These are phyloP conservation scores for Clavispora santaluciae DNA, from an alignment of 805 yeast species.

Conservation along the genomic window DNA sequence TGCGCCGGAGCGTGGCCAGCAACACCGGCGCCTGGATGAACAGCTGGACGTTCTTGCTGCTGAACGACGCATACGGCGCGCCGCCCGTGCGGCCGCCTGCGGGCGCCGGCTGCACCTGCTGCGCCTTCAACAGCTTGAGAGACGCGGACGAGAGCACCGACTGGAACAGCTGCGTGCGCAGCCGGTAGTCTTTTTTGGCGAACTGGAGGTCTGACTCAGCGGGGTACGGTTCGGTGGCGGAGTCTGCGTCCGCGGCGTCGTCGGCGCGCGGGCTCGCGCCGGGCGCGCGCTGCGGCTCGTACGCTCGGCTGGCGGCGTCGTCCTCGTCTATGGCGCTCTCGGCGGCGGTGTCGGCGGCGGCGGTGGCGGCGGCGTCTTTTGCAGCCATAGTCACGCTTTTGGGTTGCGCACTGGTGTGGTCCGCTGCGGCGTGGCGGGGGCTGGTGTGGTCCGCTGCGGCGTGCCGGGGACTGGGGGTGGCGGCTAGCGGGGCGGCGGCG, in stretches of 20 bases:
- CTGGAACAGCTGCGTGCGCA: conserved; percentile 41
- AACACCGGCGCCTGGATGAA: conserved; percentile 44
- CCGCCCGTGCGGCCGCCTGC: conserved; percentile 10
- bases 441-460: too few species aligned
- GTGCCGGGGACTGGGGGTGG: too few species aligned
- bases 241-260: conserved; percentile 5
- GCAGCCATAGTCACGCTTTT: too few species aligned
- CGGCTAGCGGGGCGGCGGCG: too few species aligned
- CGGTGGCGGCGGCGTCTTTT: neutral
- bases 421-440: too few species aligned
- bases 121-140: conserved; percentile 34
- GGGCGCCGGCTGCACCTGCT: conserved; percentile 12
- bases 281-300: too few species aligned
- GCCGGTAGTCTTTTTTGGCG: conserved; percentile 34
- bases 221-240: conserved; percentile 3
- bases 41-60: conserved; percentile 35
- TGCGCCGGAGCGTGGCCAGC: conserved; percentile 28
- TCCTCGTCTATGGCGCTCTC: neutral
- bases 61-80: conserved; percentile 2
- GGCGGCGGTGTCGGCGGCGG: neutral
- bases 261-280: too few species aligned
- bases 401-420: too few species aligned
- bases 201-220: conserved; percentile 21
- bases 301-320: neutral
- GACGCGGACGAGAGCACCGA: conserved; percentile 42